Evolutionary conservation across 106 monocot genomes (phyloP).

Genomic region (Platanthera guangdongensis): DNA sequence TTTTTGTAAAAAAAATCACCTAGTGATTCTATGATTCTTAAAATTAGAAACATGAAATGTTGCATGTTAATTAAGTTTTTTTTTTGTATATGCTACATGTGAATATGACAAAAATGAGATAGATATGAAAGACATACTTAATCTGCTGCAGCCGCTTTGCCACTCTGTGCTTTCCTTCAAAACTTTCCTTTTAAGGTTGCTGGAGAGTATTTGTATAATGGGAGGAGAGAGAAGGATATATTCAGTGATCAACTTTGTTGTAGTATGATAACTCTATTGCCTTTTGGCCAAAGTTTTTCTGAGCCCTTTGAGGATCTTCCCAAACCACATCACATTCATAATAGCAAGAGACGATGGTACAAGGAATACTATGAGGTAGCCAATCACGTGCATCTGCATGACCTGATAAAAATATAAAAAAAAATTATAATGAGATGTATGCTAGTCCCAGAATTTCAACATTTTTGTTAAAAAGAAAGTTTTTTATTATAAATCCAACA

Average conservation of each 20-base stretch:
- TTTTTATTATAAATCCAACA: too few species aligned
- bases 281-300: conserved; percentile 63
- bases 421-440: not conserved
- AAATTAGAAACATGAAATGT: too few species aligned
- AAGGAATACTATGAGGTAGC: conserved; percentile 46
- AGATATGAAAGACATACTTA: not conserved
- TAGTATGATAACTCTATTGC: conserved; percentile 17
- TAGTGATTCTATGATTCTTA: too few species aligned
- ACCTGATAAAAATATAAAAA: conserved; percentile 27
- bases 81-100: not conserved
- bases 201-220: not conserved
- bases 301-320: conserved; percentile 74
- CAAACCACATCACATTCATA: conserved; percentile 90
- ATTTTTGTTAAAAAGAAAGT: too few species aligned
- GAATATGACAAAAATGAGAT: not conserved
- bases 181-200: not conserved
- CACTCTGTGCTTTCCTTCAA: not conserved
- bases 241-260: not conserved
- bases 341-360: conserved; percentile 41
- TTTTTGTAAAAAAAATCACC: too few species aligned
- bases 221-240: too few species aligned
- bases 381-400: conserved; percentile 47
- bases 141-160: not conserved
- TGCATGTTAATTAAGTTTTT: not conserved
- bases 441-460: too few species aligned